Base-by-base conservation (phyloP, 2,329 filamentous ascomycete species). In the Pestalotiopsis sp. region DNA sequence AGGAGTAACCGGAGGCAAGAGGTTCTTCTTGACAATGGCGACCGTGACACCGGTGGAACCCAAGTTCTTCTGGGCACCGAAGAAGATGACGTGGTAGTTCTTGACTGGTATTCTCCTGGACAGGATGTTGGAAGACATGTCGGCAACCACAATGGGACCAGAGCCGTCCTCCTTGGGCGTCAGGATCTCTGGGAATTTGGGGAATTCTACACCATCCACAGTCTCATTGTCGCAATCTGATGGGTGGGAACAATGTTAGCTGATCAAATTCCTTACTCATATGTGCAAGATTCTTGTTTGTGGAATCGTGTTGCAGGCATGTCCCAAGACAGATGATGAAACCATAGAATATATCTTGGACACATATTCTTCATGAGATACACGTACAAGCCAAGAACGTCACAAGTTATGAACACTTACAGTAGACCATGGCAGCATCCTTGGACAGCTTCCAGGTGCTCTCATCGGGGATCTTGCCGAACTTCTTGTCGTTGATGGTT, bases 51-150 rank as follows among this genome's bases (percentile, higher is more conserved):
- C 95, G 1, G 95, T 90, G 3, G 88, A 89, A 35, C 94, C 95
- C 11, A 98, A 86, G 81, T 98, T 98, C 88, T 98, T 98, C 78
- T 98, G 95, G 0, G 94, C 94, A 60, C 94, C 94, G 70, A 94
- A 97, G 82, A 98, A 98, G 76, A 98, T 92, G 72, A 91, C 84
- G 1, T 91, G 91, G 80, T 91, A 97, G 76, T 96, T 94, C 72
- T 84, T 85, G 61, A 97, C 87, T 40, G 94, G 91, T 26, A 98
- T 87, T 70, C 86, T 87, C 57, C 94, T 85, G 60, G 93, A 94
- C 64, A 98, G 89, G 77, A 98, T 97, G 80, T 98, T 98, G 68
- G 93, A 97, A 60, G 88, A 92, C 92, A 98, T 97, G 79, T 98
- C 95, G 22, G 93, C 94, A 4, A 97, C 91, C 5, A 98, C 91